These are phyloP conservation scores for Rubroboletus satanas DNA, from an alignment of 768 basidiomycete genomes.

Conservation along the genomic window DNA sequence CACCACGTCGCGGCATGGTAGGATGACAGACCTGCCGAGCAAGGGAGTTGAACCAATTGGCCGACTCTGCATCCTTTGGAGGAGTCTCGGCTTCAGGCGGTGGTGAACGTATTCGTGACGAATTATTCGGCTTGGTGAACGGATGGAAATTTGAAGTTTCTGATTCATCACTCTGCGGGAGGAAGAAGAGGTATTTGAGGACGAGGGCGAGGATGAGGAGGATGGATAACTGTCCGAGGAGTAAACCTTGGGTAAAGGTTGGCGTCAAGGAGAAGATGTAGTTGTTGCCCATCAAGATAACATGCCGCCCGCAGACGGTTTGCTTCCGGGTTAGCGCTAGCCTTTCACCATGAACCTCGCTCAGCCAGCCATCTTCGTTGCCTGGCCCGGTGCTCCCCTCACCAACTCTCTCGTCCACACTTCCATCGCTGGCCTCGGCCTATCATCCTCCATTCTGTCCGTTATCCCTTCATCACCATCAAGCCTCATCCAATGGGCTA, in stretches of 20 bases:
- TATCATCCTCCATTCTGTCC: conserved; percentile 29
- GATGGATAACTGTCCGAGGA: conserved; percentile 90
- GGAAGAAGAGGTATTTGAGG: conserved; percentile 94
- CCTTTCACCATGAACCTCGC: background rate
- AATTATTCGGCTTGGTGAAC: conserved; percentile 46
- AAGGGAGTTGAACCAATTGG: conserved; percentile 89
- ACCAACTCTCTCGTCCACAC: conserved; percentile 46
- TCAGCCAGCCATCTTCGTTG: conserved; percentile 38
- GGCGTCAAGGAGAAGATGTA: conserved; percentile 74
- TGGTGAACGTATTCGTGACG: conserved; percentile 36
- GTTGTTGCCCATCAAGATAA: conserved; percentile 34
- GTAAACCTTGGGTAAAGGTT: conserved; percentile 92
- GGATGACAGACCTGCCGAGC: conserved; percentile 63
- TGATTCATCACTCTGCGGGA: conserved; percentile 58
- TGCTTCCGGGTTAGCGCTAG: too few species aligned
- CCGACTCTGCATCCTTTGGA: conserved; percentile 54
- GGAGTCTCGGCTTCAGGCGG: conserved; percentile 3
- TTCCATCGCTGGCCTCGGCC: conserved; percentile 36
- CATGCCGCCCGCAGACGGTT: background rate
- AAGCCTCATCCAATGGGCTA: conserved; percentile 70
- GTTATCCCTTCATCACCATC: conserved; percentile 20
- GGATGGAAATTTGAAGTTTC: conserved; percentile 60
- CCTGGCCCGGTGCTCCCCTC: conserved; percentile 54
- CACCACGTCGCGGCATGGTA: background rate
- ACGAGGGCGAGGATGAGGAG: conserved; percentile 71